A percentile compares a stretch with the other conserved stretches of the same genome.
phyloP scores from a whole-genome alignment of 768 basidiomycete species.

The Termitomyces heimii region DNA sequence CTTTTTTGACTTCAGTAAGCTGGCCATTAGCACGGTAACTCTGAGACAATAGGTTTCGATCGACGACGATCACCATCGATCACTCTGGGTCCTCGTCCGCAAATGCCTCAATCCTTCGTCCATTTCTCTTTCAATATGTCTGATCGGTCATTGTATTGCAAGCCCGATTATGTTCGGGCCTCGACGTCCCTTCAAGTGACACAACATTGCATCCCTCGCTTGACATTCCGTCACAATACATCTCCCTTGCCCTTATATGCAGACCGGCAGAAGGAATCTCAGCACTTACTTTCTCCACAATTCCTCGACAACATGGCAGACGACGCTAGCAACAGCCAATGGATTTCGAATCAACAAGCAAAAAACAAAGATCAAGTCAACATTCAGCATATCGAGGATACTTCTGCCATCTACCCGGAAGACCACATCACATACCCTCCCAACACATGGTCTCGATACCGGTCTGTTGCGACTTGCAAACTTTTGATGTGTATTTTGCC shows the following conservation, averaged over 20 bases:
- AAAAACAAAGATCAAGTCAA: background rate
- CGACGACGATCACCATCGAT: background rate
- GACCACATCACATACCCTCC: slow-evolving; percentile 34
- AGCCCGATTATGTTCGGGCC: background rate
- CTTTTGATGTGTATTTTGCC: background rate
- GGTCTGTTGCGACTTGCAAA: slow-evolving; percentile 27
- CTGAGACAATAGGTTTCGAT: background rate
- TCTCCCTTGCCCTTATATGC: background rate
- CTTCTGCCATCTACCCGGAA: background rate
- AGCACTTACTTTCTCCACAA: background rate
- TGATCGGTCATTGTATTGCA: background rate
- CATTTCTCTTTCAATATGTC: background rate
- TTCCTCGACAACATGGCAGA: background rate
- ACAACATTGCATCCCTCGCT: background rate
- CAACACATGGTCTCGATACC: slow-evolving; percentile 50
- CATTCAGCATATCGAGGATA: background rate
- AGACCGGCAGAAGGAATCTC: background rate
- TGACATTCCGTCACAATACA: slow-evolving; percentile 1
- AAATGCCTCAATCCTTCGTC: background rate
- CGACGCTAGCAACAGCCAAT: background rate
- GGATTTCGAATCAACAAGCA: background rate
- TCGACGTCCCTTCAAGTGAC: background rate
- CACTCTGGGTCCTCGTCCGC: background rate
- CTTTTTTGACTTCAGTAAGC: background rate
- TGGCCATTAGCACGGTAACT: background rate